Percentiles rank a stretch among this genome's conserved stretches.
These are phyloP conservation scores for Megacollybia marginata DNA, from an alignment of 768 basidiomycete genomes.

Conservation along the genomic window DNA sequence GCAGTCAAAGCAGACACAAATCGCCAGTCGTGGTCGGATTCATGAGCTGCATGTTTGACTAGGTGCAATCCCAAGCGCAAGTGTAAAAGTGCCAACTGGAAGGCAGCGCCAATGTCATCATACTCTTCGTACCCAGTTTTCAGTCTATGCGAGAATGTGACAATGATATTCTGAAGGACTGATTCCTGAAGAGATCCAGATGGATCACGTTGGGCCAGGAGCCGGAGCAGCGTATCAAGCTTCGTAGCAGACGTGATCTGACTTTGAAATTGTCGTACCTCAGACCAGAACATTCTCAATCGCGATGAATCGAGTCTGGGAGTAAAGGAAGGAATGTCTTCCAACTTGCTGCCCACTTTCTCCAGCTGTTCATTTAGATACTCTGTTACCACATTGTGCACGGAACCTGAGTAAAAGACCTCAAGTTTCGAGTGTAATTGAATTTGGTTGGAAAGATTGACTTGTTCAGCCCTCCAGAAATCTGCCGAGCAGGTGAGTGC, in stretches of 20 bases:
- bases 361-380: conserved; percentile 33
- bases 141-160: conserved; percentile 71
- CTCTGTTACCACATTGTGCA: conserved; percentile 36
- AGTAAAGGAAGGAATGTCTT: conserved; percentile 20
- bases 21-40: conserved; percentile 7
- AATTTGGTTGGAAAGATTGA: conserved; percentile 39
- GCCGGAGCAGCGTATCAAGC: conserved; percentile 37
- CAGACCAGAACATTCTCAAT: conserved; percentile 63
- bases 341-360: conserved; percentile 20
- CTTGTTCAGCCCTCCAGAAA: conserved; percentile 36
- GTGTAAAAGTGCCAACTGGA: conserved; percentile 59
- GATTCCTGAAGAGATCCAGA: conserved; percentile 48
- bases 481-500: conserved; percentile 39
- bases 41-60: conserved; percentile 17
- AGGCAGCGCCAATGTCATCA: conserved; percentile 58
- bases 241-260: conserved; percentile 46
- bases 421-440: conserved; percentile 51
- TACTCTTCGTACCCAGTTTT: conserved; percentile 61
- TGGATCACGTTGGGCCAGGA: conserved; percentile 27
- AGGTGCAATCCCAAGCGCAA: conserved; percentile 70
- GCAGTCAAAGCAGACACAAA: conserved; percentile 27
- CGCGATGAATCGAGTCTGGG: conserved; percentile 34
- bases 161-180: conserved; percentile 72
- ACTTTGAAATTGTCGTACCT: conserved; percentile 66
- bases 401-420: conserved; percentile 46